phyloP scores from a whole-genome alignment of 2,329 filamentous ascomycete species.

The Fusarium annulatum region DNA sequence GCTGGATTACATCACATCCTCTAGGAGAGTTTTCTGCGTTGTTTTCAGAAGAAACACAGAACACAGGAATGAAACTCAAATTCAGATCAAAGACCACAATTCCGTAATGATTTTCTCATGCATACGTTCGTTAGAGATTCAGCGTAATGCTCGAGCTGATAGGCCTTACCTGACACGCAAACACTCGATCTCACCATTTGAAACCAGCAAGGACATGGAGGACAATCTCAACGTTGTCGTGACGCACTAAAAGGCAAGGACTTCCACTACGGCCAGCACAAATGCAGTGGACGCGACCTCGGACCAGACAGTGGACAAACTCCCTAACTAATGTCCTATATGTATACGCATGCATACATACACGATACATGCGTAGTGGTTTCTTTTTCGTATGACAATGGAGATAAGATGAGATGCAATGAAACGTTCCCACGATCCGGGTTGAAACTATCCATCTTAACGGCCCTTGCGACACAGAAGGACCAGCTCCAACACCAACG shows the following conservation, averaged over 20 bases:
- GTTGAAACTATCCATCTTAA: conserved; percentile 29
- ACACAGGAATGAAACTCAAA: conserved; percentile 5
- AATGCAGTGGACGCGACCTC: conserved; percentile 27
- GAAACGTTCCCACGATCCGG: conserved; percentile 29
- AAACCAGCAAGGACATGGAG: conserved; percentile 5
- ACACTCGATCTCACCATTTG: not conserved
- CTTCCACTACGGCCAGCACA: conserved; percentile 4
- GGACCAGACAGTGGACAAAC: conserved; percentile 22
- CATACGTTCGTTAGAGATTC: not conserved
- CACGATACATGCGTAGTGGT: not conserved
- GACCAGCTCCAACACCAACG: not conserved
- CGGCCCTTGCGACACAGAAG: conserved; percentile 6
- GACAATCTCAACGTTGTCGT: conserved; percentile 9
- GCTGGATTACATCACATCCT: conserved; percentile 12
- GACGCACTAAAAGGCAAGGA: conserved; percentile 16
- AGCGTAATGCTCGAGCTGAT: not conserved
- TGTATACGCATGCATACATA: not conserved
- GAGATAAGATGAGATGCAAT: conserved; percentile 40
- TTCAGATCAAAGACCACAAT: not conserved
- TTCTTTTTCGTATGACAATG: conserved; percentile 14
- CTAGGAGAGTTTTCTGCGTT: conserved; percentile 6
- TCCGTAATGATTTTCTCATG: not conserved
- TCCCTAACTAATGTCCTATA: not conserved
- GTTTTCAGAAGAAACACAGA: not conserved
- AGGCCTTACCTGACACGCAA: not conserved